Percentiles rank a stretch among this genome's conserved stretches.
Evolutionary conservation across 176 grass and related monocot genomes (phyloP).

Genomic region (Avena atlantica): DNA sequence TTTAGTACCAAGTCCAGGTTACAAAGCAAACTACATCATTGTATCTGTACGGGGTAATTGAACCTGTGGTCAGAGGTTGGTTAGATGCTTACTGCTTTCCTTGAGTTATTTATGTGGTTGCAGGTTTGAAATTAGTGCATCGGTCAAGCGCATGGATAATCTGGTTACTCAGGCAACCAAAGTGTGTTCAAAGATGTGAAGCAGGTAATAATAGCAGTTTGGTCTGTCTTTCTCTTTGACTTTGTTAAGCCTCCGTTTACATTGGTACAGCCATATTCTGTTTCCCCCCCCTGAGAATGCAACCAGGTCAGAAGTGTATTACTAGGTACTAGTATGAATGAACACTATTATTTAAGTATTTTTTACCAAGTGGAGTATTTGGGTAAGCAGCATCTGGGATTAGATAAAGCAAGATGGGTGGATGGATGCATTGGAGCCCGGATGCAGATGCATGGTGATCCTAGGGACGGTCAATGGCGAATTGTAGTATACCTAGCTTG

Average conservation of each 20-base stretch:
- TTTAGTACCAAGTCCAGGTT: background rate
- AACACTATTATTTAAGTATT: background rate
- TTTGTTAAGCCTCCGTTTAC: background rate
- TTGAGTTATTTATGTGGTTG: background rate
- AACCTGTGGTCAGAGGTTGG: background rate
- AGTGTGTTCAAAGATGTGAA: background rate
- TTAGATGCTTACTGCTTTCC: background rate
- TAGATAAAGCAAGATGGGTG: background rate
- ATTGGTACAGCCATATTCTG: background rate
- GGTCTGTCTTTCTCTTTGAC: background rate
- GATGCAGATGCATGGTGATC: background rate
- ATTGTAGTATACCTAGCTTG: background rate
- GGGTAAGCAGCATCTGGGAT: background rate
- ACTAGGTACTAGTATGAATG: background rate
- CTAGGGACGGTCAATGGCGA: background rate
- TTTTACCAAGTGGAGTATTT: background rate
- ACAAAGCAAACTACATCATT: background rate
- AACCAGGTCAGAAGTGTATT: background rate
- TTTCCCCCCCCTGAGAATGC: background rate
- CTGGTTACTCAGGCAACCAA: background rate
- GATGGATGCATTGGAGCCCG: background rate
- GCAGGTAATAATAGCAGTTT: background rate
- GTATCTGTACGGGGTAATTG: background rate
- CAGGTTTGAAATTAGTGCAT: slow-evolving; percentile 22
- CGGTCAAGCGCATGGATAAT: background rate